These are phyloP conservation scores for Dactylellina cionopaga DNA, from an alignment of 2,329 filamentous ascomycete genomes.

Conservation along the genomic window DNA sequence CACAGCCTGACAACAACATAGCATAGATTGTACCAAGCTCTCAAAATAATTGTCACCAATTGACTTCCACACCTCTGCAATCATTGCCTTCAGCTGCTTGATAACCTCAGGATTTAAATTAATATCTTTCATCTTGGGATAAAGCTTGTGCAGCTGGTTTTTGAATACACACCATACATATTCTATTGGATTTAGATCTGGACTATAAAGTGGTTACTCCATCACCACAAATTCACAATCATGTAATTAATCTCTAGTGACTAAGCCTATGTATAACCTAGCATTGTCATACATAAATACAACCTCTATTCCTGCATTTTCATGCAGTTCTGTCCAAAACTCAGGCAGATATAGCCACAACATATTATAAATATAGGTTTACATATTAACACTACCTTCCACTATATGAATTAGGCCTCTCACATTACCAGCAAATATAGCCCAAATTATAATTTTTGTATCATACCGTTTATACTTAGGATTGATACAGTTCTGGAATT, in stretches of 20 bases:
- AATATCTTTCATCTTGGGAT: neutral
- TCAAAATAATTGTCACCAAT: neutral
- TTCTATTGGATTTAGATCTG: neutral
- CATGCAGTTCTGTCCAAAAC: neutral
- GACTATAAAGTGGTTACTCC: neutral
- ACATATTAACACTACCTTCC: neutral
- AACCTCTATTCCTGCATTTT: neutral
- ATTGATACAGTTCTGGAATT: neutral
- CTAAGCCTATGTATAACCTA: neutral
- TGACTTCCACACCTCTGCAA: slow-evolving; percentile 2
- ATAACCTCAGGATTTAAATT: too few relatives aligned
- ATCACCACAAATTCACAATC: neutral
- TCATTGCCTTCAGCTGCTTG: neutral
- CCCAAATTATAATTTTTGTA: too few relatives aligned
- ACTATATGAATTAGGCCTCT: neutral
- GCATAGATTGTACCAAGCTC: neutral
- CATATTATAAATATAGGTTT: too few relatives aligned
- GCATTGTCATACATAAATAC: slow-evolving; percentile 12
- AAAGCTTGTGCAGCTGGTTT: neutral
- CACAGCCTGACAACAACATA: neutral
- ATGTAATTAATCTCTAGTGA: neutral
- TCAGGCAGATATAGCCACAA: neutral
- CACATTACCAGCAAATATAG: neutral
- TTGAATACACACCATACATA: neutral
- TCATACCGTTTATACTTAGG: neutral